These are phyloP conservation scores for Talaromyces liani DNA, from an alignment of 495 filamentous ascomycete species.

Conservation along the genomic window DNA sequence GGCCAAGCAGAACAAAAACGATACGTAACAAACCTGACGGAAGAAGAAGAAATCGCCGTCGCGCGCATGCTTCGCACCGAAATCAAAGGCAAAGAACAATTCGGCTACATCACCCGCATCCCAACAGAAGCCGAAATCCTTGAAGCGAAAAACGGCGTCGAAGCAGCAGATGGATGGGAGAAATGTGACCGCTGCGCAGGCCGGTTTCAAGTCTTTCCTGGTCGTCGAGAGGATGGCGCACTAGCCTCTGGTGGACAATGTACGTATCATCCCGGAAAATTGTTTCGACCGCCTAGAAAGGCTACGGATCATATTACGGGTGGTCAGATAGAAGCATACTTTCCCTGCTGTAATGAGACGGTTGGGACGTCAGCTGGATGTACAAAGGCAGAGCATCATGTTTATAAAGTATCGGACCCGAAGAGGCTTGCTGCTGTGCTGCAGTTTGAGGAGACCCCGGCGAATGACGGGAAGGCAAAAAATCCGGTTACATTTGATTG, in stretches of 20 bases:
- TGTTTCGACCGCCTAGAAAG: slow-evolving; percentile 42
- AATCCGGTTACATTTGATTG: slow-evolving; percentile 78
- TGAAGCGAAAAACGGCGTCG: slow-evolving; percentile 54
- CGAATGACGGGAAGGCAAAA: slow-evolving; percentile 28
- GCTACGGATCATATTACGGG: slow-evolving; percentile 39
- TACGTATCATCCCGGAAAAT: slow-evolving; percentile 65
- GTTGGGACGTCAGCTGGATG: slow-evolving; percentile 69
- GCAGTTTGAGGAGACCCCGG: slow-evolving; percentile 72
- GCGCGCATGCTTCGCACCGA: slow-evolving; percentile 51
- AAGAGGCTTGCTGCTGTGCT: slow-evolving; percentile 70
- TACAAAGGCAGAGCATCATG: slow-evolving; percentile 59
- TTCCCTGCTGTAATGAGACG: slow-evolving; percentile 68
- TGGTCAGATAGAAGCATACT: slow-evolving; percentile 46
- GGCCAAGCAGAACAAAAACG: slow-evolving; percentile 16
- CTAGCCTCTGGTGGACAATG: slow-evolving; percentile 71
- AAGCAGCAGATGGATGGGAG: slow-evolving; percentile 68
- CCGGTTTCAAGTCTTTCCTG: slow-evolving; percentile 89
- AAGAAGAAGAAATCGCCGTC: slow-evolving; percentile 60
- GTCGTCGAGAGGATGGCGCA: slow-evolving; percentile 73
- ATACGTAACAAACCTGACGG: slow-evolving; percentile 61
- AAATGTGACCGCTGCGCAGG: slow-evolving; percentile 77
- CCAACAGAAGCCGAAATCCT: slow-evolving; percentile 56
- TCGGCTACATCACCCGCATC: slow-evolving; percentile 64
- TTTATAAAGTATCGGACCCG: slow-evolving; percentile 74
- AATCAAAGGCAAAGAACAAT: slow-evolving; percentile 48